Percentiles rank a stretch among this genome's conserved stretches.
Evolutionary conservation across 192 early-diverging fungal genomes (phyloP).

Genomic region (Umbelopsis sp.): DNA sequence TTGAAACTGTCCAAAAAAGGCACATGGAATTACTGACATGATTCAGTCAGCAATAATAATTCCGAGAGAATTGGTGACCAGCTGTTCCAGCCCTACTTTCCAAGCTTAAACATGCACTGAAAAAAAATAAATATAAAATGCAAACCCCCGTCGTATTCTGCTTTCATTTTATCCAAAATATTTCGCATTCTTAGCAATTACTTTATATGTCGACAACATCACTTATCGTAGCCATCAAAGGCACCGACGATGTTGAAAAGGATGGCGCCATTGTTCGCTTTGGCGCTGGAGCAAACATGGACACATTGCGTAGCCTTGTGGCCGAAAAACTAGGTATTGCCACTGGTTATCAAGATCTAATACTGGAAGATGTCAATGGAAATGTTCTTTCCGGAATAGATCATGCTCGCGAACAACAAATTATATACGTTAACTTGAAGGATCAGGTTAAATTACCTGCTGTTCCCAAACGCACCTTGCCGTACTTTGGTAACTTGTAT

Average conservation of each 20-base stretch:
- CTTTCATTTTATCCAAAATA: not conserved
- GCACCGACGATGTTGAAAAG: conserved; percentile 19
- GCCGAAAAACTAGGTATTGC: conserved; percentile 26
- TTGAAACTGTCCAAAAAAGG: conserved; percentile 3
- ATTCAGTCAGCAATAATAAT: not conserved
- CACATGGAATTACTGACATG: not conserved
- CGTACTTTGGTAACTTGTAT: conserved; percentile 34
- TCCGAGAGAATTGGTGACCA: not conserved
- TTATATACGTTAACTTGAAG: conserved; percentile 23
- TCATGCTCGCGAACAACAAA: conserved; percentile 22
- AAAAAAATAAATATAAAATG: not conserved
- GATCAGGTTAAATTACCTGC: conserved; percentile 21
- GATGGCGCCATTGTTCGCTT: conserved; percentile 28
- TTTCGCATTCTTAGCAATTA: not conserved
- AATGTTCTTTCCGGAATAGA: conserved; percentile 15
- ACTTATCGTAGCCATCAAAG: conserved; percentile 32
- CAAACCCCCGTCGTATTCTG: no score
- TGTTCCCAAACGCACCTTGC: conserved; percentile 31
- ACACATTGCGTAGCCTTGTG: conserved; percentile 23
- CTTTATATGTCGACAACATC: conserved; percentile 21
- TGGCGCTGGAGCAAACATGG: conserved; percentile 19
- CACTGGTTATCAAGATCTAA: not conserved
- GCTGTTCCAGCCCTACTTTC: not conserved
- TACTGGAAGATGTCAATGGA: conserved; percentile 12
- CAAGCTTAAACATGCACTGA: not conserved